Base-by-base conservation (phyloP, 495 filamentous ascomycete genomes). In the Collariella sp. region DNA sequence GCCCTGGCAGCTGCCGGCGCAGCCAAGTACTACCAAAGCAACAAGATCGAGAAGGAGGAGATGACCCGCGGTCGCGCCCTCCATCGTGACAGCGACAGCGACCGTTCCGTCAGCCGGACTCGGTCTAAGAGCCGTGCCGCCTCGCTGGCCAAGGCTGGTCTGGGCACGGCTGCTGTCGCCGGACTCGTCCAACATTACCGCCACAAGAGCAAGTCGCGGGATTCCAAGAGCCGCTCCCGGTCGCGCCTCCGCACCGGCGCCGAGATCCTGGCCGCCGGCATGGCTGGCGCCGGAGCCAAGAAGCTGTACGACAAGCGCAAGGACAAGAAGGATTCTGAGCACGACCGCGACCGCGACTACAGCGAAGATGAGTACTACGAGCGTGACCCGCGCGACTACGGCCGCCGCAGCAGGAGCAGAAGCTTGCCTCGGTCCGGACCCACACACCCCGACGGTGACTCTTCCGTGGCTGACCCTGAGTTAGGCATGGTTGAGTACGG, bases 401-500 rank as follows among this genome's bases (percentile, higher is more conserved):
- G 35, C 55, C 68, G 61, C 39, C 74, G 73, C 62, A 73, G 75
- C 52, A 70, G 75, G 62, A 83, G 81, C 67, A 75, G 79, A 61
- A 75, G 76, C 47, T 65, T 71, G 41, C 74, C 76, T 33, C 73
- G 75, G 60, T 73, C 68, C 63, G 81, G 79, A 54, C 79, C 65
- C 61, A 60, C 52, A 58, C 62, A 83, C 63, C 77, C 77, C 56
- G 64, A 62, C 63, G 56, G 54, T 51, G 46, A 57, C 56, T 51
- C 59, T 61, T 55, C 68, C 72, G 34, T 74, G 76, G 72, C 79
- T 72, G 72, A 79, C 72, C 79, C 73, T 74, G 79, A 84, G 68
- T 68, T 82, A 75, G 84, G 82, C 54, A 76, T 93, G 71, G 88
- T 94, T 72, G 86, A 90, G 67, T 91, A 91, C 71, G 88, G 86